These are phyloP conservation scores for Rhizopus microsporus DNA, from an alignment of 371 early-diverging fungal genomes.

Conservation along the genomic window DNA sequence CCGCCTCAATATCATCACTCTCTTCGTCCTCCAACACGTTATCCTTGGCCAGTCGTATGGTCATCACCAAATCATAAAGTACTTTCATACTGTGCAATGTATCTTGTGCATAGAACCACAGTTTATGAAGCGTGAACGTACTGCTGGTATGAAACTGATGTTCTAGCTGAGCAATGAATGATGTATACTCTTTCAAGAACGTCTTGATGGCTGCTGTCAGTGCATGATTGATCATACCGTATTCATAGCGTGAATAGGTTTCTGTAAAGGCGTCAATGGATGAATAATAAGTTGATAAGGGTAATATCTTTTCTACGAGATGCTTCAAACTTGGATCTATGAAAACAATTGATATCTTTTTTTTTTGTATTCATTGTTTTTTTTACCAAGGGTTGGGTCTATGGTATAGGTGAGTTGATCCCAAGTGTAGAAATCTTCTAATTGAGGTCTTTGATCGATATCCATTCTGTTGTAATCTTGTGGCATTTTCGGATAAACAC, in stretches of 20 bases:
- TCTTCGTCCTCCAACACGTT: not conserved
- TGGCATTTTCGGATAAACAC: constrained; percentile 32
- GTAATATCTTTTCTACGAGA: constrained; percentile 74
- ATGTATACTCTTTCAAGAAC: constrained; percentile 80
- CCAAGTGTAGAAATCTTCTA: constrained; percentile 27
- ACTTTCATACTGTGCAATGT: constrained; percentile 70
- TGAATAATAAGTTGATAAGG: constrained; percentile 72
- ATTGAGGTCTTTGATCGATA: constrained; percentile 28
- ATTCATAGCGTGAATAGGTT: constrained; percentile 72
- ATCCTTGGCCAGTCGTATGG: constrained; percentile 36
- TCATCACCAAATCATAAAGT: constrained; percentile 62
- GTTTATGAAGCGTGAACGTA: constrained; percentile 83
- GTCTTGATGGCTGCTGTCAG: constrained; percentile 77
- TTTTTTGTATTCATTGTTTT: not conserved
- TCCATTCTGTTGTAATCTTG: constrained; percentile 23
- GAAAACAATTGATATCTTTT: not conserved
- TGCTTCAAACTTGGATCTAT: constrained; percentile 78
- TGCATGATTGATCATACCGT: constrained; percentile 90
- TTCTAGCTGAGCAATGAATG: constrained; percentile 89
- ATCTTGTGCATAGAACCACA: constrained; percentile 88
- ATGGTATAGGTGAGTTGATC: constrained; percentile 41
- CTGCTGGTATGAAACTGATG: constrained; percentile 74
- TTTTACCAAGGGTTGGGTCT: constrained; percentile 54
- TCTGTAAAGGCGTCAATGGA: constrained; percentile 76
- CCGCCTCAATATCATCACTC: constrained; percentile 46